Evolutionary conservation across 257 asterid genomes (phyloP).

Genomic region (Solanum neorickii): DNA sequence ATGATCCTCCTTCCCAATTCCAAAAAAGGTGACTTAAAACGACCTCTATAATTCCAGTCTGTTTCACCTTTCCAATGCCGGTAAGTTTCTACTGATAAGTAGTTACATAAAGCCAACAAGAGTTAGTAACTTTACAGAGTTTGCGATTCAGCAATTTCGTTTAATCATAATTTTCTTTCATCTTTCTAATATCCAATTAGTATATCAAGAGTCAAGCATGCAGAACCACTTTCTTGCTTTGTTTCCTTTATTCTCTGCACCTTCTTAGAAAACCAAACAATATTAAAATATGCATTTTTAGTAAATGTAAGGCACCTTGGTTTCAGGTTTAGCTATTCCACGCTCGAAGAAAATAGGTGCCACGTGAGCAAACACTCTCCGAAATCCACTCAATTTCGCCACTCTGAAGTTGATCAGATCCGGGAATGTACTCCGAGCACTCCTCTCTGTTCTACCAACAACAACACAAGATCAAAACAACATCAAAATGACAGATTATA

Average conservation of each 20-base stretch:
- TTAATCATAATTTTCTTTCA: background rate
- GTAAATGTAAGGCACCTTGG: constrained; percentile 44
- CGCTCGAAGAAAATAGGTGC: constrained; percentile 94
- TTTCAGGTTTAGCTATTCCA: constrained; percentile 77
- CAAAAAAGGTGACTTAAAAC: background rate
- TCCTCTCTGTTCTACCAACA: constrained; percentile 43
- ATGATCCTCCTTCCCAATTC: background rate
- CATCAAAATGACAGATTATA: background rate
- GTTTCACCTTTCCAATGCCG: background rate
- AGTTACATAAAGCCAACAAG: background rate
- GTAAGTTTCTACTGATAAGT: background rate
- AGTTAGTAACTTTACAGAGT: background rate
- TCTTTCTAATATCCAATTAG: background rate
- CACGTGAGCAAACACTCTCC: constrained; percentile 82
- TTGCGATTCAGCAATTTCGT: background rate
- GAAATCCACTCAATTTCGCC: constrained; percentile 74
- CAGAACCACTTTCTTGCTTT: background rate
- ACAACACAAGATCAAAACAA: background rate
- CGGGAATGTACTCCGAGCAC: constrained; percentile 97
- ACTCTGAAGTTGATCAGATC: constrained; percentile 76
- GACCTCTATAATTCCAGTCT: background rate
- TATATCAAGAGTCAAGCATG: background rate
- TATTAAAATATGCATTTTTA: background rate
- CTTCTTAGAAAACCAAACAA: background rate
- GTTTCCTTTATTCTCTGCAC: background rate